Evolutionary conservation across 495 filamentous ascomycete genomes (phyloP).

Genomic region (Penicillium canariense): DNA sequence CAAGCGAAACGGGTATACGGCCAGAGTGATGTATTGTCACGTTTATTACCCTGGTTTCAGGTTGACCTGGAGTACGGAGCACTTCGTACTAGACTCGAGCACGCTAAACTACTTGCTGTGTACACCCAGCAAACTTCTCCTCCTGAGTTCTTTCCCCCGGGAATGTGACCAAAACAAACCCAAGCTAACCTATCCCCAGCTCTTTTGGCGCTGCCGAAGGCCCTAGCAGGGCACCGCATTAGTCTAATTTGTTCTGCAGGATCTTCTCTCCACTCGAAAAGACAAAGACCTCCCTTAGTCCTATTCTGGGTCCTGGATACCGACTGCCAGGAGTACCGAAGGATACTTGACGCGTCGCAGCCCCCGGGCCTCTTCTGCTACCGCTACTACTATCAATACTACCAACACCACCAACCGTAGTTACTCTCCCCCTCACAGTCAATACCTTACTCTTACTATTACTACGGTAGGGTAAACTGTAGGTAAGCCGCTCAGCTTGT

Average conservation of each 20-base stretch:
- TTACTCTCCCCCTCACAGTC: background rate
- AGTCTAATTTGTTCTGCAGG: background rate
- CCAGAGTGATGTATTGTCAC: conserved; percentile 2
- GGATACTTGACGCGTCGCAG: background rate
- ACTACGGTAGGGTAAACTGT: background rate
- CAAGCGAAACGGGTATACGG: background rate
- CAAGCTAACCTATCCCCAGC: background rate
- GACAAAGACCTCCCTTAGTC: background rate
- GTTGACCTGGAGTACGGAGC: no score
- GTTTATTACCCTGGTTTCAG: no score
- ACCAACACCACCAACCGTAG: no score
- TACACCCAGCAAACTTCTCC: background rate
- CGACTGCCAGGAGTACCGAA: background rate
- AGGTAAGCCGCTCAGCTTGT: conserved; percentile 6
- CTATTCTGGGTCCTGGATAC: background rate
- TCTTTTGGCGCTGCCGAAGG: background rate
- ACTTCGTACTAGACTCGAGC: no score
- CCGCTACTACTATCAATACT: background rate
- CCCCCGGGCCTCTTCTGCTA: background rate
- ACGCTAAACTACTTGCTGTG: background rate
- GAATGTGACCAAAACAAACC: conserved; percentile 1
- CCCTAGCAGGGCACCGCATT: background rate
- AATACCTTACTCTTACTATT: no score
- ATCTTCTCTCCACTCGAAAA: background rate
- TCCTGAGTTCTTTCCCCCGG: background rate